Conservation (phyloP, 108 stramenopile species). For the Fragilaria radians region DNA sequence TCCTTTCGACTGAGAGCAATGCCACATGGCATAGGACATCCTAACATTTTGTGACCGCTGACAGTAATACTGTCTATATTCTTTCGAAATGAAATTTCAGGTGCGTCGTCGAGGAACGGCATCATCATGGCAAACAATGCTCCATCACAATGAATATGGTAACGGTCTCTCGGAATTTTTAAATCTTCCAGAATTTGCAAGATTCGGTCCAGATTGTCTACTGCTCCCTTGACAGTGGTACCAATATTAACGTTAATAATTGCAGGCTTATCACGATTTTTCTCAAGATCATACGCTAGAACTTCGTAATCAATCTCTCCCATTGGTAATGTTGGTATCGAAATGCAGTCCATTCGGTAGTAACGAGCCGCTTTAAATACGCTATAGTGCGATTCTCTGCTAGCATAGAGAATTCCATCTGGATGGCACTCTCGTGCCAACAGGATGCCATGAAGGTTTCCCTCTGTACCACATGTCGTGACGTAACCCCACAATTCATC, state of each 20-base stretch:
- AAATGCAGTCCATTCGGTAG: slow-evolving; percentile 81
- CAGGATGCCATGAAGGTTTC: slow-evolving; percentile 81
- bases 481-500: slow-evolving; percentile 86
- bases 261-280: slow-evolving; percentile 65
- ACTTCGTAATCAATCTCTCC: slow-evolving; percentile 85
- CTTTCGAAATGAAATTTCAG: slow-evolving; percentile 70
- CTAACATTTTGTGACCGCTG: slow-evolving; percentile 88
- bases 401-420: slow-evolving; percentile 78
- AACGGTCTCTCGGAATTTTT: slow-evolving; percentile 73
- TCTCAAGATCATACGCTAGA: slow-evolving; percentile 49
- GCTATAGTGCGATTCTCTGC: slow-evolving; percentile 73
- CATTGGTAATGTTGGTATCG: slow-evolving; percentile 81
- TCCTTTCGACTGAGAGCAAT: slow-evolving; percentile 78
- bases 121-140: slow-evolving; percentile 88
- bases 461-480: slow-evolving; percentile 85
- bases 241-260: slow-evolving; percentile 90
- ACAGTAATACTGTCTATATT: slow-evolving; percentile 85
- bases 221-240: slow-evolving; percentile 89
- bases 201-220: slow-evolving; percentile 85
- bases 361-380: slow-evolving; percentile 86
- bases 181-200: slow-evolving; percentile 58
- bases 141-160: slow-evolving; percentile 85
- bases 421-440: slow-evolving; percentile 81
- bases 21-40: slow-evolving; percentile 89
- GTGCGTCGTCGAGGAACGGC: slow-evolving; percentile 81